Percentiles rank a stretch among this genome's conserved stretches.
Evolutionary conservation across 116 monocot genomes (phyloP).

Genomic region (Zostera marina): DNA sequence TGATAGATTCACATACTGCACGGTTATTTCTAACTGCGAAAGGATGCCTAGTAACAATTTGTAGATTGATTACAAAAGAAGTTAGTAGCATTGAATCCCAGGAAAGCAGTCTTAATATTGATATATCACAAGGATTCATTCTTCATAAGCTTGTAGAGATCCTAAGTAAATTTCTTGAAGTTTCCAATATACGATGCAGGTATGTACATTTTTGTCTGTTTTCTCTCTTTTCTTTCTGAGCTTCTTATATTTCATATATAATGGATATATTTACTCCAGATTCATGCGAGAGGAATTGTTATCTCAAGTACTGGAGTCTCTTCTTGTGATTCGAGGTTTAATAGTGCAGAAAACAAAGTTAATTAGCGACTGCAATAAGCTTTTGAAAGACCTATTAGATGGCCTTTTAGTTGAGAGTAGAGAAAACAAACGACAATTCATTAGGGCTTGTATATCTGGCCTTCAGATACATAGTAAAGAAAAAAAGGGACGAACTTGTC

Average conservation of each 20-base stretch:
- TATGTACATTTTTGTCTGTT: conserved; percentile 12
- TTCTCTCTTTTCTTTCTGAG: not conserved
- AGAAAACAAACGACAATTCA: conserved; percentile 86
- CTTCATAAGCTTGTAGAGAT: conserved; percentile 94
- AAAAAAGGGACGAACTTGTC: conserved; percentile 53
- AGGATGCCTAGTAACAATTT: conserved; percentile 59
- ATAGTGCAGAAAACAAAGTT: conserved; percentile 97
- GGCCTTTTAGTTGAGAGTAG: conserved; percentile 77
- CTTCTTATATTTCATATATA: conserved; percentile 1
- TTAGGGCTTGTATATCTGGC: conserved; percentile 86
- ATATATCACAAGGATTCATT: conserved; percentile 94
- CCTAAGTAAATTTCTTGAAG: conserved; percentile 89
- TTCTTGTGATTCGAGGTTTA: conserved; percentile 83
- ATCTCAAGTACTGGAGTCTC: conserved; percentile 77
- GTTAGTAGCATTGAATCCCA: conserved; percentile 67
- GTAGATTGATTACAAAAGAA: conserved; percentile 65
- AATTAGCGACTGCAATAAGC: conserved; percentile 77
- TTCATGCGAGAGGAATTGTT: conserved; percentile 81
- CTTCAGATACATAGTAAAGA: conserved; percentile 74
- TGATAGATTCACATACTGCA: conserved; percentile 63
- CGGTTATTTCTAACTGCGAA: conserved; percentile 78
- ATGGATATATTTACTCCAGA: conserved; percentile 16
- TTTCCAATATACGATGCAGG: conserved; percentile 81
- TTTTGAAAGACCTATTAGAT: conserved; percentile 89
- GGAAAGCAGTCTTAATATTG: conserved; percentile 82